Base-by-base conservation (phyloP, 164 flowering plant genomes). In the Piper longum region DNA sequence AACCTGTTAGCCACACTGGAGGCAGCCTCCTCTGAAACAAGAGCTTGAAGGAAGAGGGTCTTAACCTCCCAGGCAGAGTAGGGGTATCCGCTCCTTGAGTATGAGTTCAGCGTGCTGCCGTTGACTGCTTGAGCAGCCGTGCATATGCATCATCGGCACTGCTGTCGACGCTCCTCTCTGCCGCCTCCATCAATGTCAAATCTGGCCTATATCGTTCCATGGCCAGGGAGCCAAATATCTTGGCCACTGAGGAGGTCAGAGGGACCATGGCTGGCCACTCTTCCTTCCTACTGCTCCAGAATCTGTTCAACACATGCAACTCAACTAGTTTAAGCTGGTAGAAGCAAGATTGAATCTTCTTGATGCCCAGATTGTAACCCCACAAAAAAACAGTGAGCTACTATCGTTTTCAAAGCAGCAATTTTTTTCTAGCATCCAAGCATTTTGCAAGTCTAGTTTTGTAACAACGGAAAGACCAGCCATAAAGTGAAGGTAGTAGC, bases 231-330 rank as follows among this genome's bases (percentile, higher is more conserved):
- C 97, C 97, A 54, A 87, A 90, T 56, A 86, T 77, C 64, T 77
- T 84, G 9, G 85, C 69, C 58, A 87, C 87, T 56, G 95, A 81
- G 3, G 95, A 76, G 55, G 62, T 62, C 60, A 74, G 77, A 5
- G 95, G 97, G 1, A 81, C 85, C 92, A 90, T 90, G 75, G 76
- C 81, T 7, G 97, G 97, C 97, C 97, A 90, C 60, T 78, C 70
- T 73, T 83, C 95, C 17, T 70, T 74, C 71, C 83, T 67, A 76
- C 88, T 80, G 76, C 91, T 83, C 97, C 97, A 90, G 69, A 62
- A 90, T 77, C 96, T 89, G 76, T 42, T 40, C 14, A 1, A 48
- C 52, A 44, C 36, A 44, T 44, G 52, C 52, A 48, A 12, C 3
- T 9, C 52, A 14, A 2, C 52, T 2, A 48, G 52, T 13, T 44